phyloP scores from a whole-genome alignment of 1,284 basidiomycete genomes.

The Sparassis latifolia region DNA sequence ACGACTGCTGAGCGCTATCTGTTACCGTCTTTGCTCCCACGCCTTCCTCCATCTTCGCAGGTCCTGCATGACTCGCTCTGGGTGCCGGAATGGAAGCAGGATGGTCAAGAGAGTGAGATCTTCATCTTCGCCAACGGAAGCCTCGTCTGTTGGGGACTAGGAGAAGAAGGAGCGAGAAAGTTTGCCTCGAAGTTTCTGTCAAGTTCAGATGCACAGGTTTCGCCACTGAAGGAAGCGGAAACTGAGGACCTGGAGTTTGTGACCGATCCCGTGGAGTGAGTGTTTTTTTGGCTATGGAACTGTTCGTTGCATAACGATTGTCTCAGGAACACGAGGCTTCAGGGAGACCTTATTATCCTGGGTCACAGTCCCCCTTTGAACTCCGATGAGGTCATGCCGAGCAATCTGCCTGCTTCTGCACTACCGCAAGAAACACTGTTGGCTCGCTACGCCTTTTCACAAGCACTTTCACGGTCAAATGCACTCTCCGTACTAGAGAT shows the following conservation, averaged over 20 bases:
- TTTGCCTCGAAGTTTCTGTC: slow-evolving; percentile 65
- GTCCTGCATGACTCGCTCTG: slow-evolving; percentile 70
- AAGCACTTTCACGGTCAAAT: slow-evolving; percentile 83
- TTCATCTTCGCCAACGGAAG: slow-evolving; percentile 84
- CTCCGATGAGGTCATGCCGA: slow-evolving; percentile 34
- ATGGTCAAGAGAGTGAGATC: slow-evolving; percentile 72
- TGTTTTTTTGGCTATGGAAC: slow-evolving; percentile 8
- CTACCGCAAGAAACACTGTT: slow-evolving; percentile 64
- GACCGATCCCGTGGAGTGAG: slow-evolving; percentile 79
- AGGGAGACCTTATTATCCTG: slow-evolving; percentile 88
- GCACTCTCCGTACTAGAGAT: slow-evolving; percentile 79
- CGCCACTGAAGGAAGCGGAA: slow-evolving; percentile 63
- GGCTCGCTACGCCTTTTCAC: slow-evolving; percentile 84
- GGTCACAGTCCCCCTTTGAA: slow-evolving; percentile 57
- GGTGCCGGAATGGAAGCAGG: slow-evolving; percentile 62
- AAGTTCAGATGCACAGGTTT: slow-evolving; percentile 52
- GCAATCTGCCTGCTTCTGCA: slow-evolving; percentile 39
- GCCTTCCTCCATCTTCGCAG: slow-evolving; percentile 47
- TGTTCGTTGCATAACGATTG: background rate
- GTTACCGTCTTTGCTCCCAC: slow-evolving; percentile 47
- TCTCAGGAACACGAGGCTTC: slow-evolving; percentile 69
- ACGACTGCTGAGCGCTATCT: slow-evolving; percentile 73
- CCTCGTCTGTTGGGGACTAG: slow-evolving; percentile 84
- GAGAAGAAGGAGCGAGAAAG: slow-evolving; percentile 67
- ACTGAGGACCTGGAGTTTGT: slow-evolving; percentile 90